Base-by-base conservation (phyloP, 805 yeast genomes). In the Saturnispora diversa region DNA sequence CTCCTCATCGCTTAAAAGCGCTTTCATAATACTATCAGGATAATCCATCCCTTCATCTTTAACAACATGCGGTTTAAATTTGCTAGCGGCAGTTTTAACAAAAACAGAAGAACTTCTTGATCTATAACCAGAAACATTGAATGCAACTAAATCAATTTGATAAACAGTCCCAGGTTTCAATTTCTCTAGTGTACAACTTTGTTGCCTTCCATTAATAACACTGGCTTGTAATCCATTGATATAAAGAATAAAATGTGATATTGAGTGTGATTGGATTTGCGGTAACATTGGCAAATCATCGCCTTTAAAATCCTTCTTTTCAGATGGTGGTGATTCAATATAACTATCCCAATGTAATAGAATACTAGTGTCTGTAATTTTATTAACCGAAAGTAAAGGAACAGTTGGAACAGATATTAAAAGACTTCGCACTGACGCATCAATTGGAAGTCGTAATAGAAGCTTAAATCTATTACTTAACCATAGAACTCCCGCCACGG, bases 381-480 rank as follows among this genome's bases (percentile, higher is more conserved):
- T 66, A 50, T 75, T 82, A 6, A 77, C 66, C 37, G 79, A 74
- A 12, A 77, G 61, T 34, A 60, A 56, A 3, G 81, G 80, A 6
- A 72, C 63, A 41, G 66, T 69, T 4, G 84, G 84, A 25, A 77
- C 70, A 22, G 69, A 70, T 16, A 76, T 65, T 46, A 68, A 66
- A 30, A 77, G 56, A 25, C 65, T 64, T 38, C 62, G 63, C 24
- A 74, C 64, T 20, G 74, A 58, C 37, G 64, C 66, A 11, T 67
- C 70, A 20, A 70, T 59, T 2, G 82, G 79, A 2, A 74, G 49
- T 2, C 58, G 51, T 25, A 54, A 31, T 13, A 62, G 48, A 10
- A 39, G 30, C 28, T 53, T 38, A 28, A 59, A 49, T 35, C 66
- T 47, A 25, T 51, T 52, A 3, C 52, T 20, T 13, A 62, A 51